Base-by-base conservation (phyloP, 2,329 filamentous ascomycete genomes). In the Diaporthe vexans region DNA sequence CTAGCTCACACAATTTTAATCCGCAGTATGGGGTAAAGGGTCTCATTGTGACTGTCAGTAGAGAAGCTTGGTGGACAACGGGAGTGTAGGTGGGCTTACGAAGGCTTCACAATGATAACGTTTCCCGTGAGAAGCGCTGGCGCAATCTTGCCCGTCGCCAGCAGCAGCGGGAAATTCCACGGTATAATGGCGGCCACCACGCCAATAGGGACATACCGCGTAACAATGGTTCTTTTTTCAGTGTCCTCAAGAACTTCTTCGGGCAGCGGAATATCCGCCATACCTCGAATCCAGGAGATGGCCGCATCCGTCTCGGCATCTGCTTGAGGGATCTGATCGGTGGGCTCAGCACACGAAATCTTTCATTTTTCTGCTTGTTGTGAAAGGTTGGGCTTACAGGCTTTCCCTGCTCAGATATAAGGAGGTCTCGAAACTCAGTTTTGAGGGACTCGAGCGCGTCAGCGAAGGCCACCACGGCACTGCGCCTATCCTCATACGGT, bases 1-100 rank as follows among this genome's bases (percentile, higher is more conserved):
- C 89, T 2, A 93, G 79, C 80, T 92, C 90, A 10, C 85, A 87
- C 21, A 91, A 79, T 80, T 93, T 93, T 48, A 93, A 83, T 5
- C 83, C 83, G 4, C 85, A 86, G 81, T 91, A 91, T 0, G 89
- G 89, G 0, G 90, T 90, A 33, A 58, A 58, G 0, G 56, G 56
- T 5, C 56, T 57, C 3, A 13, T 43, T 43, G 6, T 13, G 4
- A 19, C 40, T 17, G 15, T 43, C 15, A 43, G 15, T 7, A 0
- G 6, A 43, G 17, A 3, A 1, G 15, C 6, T 17, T 79, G 87
- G 90, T 5, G 43, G n/a, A 2, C 48, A 26, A 15, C 3, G 26
- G 5, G 5, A 29, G 5, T 1, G 40, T 6, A 11, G 1, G 3
- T 4, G 3, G 3, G 0, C 88, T 87, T 91, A 89, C 54, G 54